Evolutionary conservation across 2,329 filamentous ascomycete genomes (phyloP).

Genomic region (Blastomyces gilchristii): DNA sequence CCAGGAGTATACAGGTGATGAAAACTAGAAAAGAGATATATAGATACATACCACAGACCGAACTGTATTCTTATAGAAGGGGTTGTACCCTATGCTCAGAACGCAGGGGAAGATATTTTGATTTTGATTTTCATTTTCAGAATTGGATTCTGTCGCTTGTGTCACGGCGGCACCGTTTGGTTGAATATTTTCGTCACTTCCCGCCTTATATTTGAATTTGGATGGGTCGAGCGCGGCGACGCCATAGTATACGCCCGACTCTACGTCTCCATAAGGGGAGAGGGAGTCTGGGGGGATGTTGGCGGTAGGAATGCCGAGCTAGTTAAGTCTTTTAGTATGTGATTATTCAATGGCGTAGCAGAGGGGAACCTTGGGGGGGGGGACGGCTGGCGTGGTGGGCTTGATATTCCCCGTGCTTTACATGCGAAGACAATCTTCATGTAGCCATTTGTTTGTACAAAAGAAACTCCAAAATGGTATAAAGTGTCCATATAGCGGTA

Average conservation of each 20-base stretch:
- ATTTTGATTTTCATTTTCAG: conserved; percentile 5
- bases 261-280: conserved; percentile 48
- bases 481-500: not conserved
- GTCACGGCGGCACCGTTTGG: not conserved
- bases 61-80: conserved; percentile 87
- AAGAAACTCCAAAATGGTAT: not conserved
- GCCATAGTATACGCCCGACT: conserved; percentile 86
- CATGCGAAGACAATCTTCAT: no score
- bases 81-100: conserved; percentile 93
- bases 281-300: conserved; percentile 66
- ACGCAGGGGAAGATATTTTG: conserved; percentile 66
- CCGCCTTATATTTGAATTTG: conserved; percentile 23
- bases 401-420: not conserved
- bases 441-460: not conserved
- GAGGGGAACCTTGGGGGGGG: not conserved
- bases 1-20: no score
- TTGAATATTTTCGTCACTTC: not conserved
- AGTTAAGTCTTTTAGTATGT: conserved; percentile 7
- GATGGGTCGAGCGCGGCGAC: conserved; percentile 61
- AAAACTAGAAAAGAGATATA: conserved; percentile 11
- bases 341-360: not conserved
- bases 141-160: not conserved
- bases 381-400: not conserved
- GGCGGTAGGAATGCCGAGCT: conserved; percentile 94
- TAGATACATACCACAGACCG: conserved; percentile 54